Percentiles rank a stretch among this genome's conserved stretches.
These are phyloP conservation scores for Termitomyces sp. DNA, from an alignment of 1,284 basidiomycete species.

Conservation along the genomic window DNA sequence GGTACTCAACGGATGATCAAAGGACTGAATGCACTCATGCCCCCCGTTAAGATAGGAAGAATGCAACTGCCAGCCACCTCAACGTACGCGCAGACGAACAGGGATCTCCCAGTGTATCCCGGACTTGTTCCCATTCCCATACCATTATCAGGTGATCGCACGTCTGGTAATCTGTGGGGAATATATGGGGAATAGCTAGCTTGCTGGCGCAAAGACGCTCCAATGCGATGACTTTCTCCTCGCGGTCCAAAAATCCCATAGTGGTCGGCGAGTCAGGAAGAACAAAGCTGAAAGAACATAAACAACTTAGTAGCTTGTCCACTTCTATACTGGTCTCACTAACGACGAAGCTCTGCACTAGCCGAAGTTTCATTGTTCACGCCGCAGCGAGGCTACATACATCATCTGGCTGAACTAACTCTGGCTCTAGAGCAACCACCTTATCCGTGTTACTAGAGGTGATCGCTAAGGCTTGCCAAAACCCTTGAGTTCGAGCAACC, in stretches of 20 bases:
- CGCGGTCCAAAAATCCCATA: slow-evolving; percentile 34
- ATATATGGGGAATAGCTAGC: slow-evolving; percentile 17
- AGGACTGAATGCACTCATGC: slow-evolving; percentile 38
- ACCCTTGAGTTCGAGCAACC: too few relatives aligned
- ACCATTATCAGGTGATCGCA: slow-evolving; percentile 9
- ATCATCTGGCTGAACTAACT: too few relatives aligned
- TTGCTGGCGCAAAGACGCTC: slow-evolving; percentile 40
- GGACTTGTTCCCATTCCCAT: slow-evolving; percentile 43
- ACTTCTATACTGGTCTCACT: too few relatives aligned
- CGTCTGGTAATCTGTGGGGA: too few relatives aligned
- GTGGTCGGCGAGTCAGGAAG: slow-evolving; percentile 37
- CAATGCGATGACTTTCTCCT: slow-evolving; percentile 40
- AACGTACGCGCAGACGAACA: slow-evolving; percentile 36
- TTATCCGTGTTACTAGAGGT: too few relatives aligned
- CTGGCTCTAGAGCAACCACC: too few relatives aligned
- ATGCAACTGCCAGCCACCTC: neutral
- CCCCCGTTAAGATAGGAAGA: slow-evolving; percentile 22
- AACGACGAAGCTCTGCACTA: too few relatives aligned
- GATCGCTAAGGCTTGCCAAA: too few relatives aligned
- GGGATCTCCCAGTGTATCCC: slow-evolving; percentile 36
- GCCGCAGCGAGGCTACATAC: too few relatives aligned
- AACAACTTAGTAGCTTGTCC: too few relatives aligned
- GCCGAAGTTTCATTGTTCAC: too few relatives aligned
- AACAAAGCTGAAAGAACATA: too few relatives aligned
- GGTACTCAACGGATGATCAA: slow-evolving; percentile 33